These are phyloP conservation scores for Fraxinus nigra DNA, from an alignment of 305 asterid species.

Conservation along the genomic window DNA sequence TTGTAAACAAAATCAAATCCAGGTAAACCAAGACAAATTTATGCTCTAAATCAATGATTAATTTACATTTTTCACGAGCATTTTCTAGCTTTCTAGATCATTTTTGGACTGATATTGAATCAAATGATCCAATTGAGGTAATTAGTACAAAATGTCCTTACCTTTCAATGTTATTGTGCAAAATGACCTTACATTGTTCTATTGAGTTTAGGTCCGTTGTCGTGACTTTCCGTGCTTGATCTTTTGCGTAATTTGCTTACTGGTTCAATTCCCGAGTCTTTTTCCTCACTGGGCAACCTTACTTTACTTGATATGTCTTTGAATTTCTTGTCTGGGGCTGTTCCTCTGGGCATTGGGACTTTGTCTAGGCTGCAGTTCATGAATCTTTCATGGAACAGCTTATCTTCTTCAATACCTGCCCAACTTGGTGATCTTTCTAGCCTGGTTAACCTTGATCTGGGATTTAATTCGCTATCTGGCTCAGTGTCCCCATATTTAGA, in stretches of 20 bases:
- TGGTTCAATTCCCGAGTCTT: conserved; percentile 39
- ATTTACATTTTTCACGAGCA: too few relatives aligned
- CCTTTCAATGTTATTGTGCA: too few relatives aligned
- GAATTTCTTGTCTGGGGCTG: conserved; percentile 45
- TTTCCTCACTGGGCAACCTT: conserved; percentile 37
- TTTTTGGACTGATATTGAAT: too few relatives aligned
- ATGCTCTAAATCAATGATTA: too few relatives aligned
- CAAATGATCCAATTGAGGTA: too few relatives aligned
- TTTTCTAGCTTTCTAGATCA: too few relatives aligned
- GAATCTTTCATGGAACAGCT: conserved; percentile 72
- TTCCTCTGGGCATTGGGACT: conserved; percentile 47
- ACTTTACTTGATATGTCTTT: conserved; percentile 44
- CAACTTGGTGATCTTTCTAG: conserved; percentile 64
- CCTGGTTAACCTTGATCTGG: conserved; percentile 39
- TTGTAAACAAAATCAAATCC: too few relatives aligned
- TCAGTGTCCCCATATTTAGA: too few relatives aligned
- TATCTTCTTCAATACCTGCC: conserved; percentile 65
- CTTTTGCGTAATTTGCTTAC: conserved; percentile 41
- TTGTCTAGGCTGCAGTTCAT: conserved; percentile 48
- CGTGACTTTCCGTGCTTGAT: conserved; percentile 35
- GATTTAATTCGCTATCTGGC: too few relatives aligned
- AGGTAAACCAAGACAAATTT: too few relatives aligned
- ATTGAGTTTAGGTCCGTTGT: conserved; percentile 34
- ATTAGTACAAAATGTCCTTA: too few relatives aligned
- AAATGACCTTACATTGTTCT: too few relatives aligned